Evolutionary conservation across 2,329 filamentous ascomycete species (phyloP), one percentile per base, ranked within the genome.

Genomic region (Neopestalotiopsis sp.): DNA sequence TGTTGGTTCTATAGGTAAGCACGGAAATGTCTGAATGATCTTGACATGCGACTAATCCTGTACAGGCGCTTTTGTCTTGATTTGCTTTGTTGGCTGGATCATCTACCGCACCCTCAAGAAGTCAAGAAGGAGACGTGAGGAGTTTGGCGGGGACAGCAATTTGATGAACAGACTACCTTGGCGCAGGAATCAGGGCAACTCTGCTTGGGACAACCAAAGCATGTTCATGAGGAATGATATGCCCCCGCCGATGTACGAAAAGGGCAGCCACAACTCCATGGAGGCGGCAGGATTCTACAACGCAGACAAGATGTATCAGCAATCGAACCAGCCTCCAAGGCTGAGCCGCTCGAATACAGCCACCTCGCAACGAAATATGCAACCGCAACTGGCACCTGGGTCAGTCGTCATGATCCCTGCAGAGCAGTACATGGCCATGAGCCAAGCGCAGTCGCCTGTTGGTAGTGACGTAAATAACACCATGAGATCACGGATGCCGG

Each of bases 1-100:
- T 32, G 76, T 75, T 24, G 80, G 79, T 6, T 74, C 79, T 14
- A 78, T 81, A 67, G 79, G 79, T 81, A 72, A 42, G 69, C 13
- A 28, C n/a, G 10, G 3, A 13, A 24, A 13, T 52, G n/a, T 4
- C 12, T 45, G 7, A 4, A 30, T 9, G 7, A 24, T 58, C 1
- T 38, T 42, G 1, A 7, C 4, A 38, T 40, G 38, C 38, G 17
- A 63, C 42, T 66, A 56, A 20, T n/a, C 24, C 24, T 10, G n/a
- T 20, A 24, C 30, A 85, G 85, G 82, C 34, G 80, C 78, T 5
- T 84, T 85, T 64, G 81, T 86, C 24, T 73, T 84, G 34, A 69
- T 84, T 9, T 83, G 80, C 66, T 83, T 85, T 69, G 68, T 86
- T 30, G 72, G 73, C 7, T 87, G 83, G 84, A 76, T 86, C 30